Evolutionary conservation across 345 rosid species (phyloP).

Genomic region (Eutrema yunnanense): DNA sequence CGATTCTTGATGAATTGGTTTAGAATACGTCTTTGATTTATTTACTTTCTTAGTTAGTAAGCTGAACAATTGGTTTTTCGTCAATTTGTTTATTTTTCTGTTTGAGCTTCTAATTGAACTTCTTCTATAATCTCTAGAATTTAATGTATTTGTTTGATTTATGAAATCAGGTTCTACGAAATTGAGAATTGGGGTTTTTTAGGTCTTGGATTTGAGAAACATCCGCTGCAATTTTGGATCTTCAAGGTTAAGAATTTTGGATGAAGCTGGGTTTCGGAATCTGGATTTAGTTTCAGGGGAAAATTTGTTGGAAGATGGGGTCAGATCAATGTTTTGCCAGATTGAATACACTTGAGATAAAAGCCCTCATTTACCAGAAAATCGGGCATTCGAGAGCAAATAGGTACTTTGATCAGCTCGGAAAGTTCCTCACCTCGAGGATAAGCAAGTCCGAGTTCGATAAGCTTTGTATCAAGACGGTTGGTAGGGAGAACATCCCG

Average conservation of each 20-base stretch:
- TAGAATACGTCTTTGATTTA: neutral
- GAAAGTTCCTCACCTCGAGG: constrained; percentile 50
- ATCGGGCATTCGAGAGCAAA: constrained; percentile 69
- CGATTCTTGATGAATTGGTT: neutral
- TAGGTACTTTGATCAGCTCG: constrained; percentile 64
- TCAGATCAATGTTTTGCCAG: constrained; percentile 10
- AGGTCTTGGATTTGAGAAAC: neutral
- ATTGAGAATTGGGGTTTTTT: neutral
- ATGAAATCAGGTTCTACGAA: neutral
- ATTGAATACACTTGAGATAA: constrained; percentile 7
- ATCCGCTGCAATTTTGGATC: constrained; percentile 6
- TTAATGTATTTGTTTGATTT: constrained; percentile 3
- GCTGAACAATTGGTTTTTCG: neutral
- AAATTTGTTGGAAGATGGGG: constrained; percentile 1
- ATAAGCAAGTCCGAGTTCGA: constrained; percentile 66
- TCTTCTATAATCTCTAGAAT: neutral
- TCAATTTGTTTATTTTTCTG: neutral
- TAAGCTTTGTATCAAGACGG: constrained; percentile 43
- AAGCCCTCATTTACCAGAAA: constrained; percentile 26
- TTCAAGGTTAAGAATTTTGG: neutral
- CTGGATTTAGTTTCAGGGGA: constrained; percentile 8
- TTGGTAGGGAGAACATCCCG: constrained; percentile 62
- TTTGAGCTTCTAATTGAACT: neutral
- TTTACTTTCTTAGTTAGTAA: constrained; percentile 2
- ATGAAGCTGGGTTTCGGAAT: neutral